Evolutionary conservation across 768 basidiomycete genomes (phyloP), one percentile per base, ranked within the genome.

Genomic region (Auricularia cornea): DNA sequence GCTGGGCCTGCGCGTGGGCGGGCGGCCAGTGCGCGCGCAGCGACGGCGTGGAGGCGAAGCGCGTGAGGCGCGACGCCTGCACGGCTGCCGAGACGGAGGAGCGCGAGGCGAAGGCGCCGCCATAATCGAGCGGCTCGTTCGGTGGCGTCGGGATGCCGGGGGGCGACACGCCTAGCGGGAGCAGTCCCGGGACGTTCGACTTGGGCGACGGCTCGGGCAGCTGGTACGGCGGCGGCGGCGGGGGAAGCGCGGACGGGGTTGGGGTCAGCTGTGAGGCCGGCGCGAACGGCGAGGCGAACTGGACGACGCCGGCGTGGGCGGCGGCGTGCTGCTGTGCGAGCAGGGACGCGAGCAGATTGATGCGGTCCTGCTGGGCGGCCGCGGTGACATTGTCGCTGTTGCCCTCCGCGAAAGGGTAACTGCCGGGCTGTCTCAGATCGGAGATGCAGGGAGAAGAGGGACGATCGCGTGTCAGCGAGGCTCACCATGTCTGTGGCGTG

Each of bases 301-400:
- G 67, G 63, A 61, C 48, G 68, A 59, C 44, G 69, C 62, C 8
- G 69, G 68, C 61, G 73, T 69, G 29, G 72, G 64, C 44, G 33
- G 62, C 69, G 60, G 67, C 66, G 54, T 84, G 81, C 20, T 81
- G 81, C 69, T 85, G 84, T 2, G 84, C 75, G 60, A 92, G 83
- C 51, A 91, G 86, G 60, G 86, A 84, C 1, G 89, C 88, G 59
- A 93, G 80, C 23, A 92, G 79, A 29, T 87, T 86, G 67, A 93
- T 91, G 61, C 91, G 85, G 70, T 92, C 91, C 18, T 89, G 86
- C 73, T 93, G 91, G 51, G 92, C 90, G 28, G 89, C 88, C 40
- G 87, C 82, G 54, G 90, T 91, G 69, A 92, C 90, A 3, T 89
- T 92, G 72, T 93, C 91, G 3, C 90, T 89, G 68, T 93, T 92